Base-by-base conservation (phyloP, 1,284 basidiomycete species). In the Irpex rosettiformis region DNA sequence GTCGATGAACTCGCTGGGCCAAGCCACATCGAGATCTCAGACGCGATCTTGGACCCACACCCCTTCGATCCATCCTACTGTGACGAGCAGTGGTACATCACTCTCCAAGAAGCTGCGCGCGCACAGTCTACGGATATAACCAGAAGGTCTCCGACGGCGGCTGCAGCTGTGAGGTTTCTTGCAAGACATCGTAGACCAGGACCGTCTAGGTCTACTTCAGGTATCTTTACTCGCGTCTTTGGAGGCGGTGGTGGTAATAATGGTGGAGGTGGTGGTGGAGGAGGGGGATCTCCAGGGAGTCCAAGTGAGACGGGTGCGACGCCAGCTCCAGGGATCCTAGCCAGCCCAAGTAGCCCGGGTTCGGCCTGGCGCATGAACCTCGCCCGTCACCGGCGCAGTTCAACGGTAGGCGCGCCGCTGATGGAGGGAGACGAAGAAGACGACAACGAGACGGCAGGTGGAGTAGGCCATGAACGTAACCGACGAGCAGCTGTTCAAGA, bases 41-140 rank as follows among this genome's bases (percentile, higher is more conserved):
- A 54, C 40, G 60, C 54, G 37, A 48, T 55, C 13, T n/a, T 56
- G 7, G 60, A 61, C 42, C 56, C 58, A 37, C 11, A 45, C 24
- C 60, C 60, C 16, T 61, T 61, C 60, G 60, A 61, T 52, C 60
- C 60, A 24, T 56, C 57, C 29, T 40, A 55, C 40, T 40, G 53
- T 4, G 56, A 61, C 54, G 57, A 61, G 49, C 28, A 52, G 25
- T 47, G 45, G 24, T 43, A 51, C 7, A 55, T 60, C 51, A 27
- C 28, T 42, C 49, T 24, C 33, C 55, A 54, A 21, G 30, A 30
- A 21, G 57, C 57, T 11, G 16, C 13, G 4, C 18, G 13, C 18
- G 49, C 24, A 33, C 30, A 13, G 33, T n/a, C 56, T 18, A 6
- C 47, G 18, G 18, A 18, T 21, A 8, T n/a, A 4, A 37, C 7